Percentiles rank a stretch among this genome's conserved stretches.
Evolutionary conservation across 169 alveolate species (phyloP).

Genomic region (Plasmodium gaboni): DNA sequence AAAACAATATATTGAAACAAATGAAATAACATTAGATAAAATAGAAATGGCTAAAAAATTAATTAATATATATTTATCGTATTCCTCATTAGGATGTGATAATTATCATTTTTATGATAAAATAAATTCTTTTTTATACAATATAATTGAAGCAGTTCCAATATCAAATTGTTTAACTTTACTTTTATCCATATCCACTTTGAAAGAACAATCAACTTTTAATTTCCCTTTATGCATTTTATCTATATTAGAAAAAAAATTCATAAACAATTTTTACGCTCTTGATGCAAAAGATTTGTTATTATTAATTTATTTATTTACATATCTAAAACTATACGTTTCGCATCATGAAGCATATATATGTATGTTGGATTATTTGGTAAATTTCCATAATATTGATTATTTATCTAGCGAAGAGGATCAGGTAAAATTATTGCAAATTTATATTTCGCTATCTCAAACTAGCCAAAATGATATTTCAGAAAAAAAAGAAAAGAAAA

Average conservation of each 20-base stretch:
- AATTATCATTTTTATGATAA: slow-evolving; percentile 61
- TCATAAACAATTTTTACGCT: slow-evolving; percentile 33
- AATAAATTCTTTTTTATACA: slow-evolving; percentile 38
- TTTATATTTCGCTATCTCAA: slow-evolving; percentile 30
- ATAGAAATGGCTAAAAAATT: slow-evolving; percentile 46
- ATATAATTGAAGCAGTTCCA: slow-evolving; percentile 16
- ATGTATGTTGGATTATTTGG: slow-evolving; percentile 42
- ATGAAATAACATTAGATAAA: background rate
- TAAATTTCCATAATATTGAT: slow-evolving; percentile 14
- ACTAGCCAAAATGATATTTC: background rate
- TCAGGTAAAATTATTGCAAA: slow-evolving; percentile 47
- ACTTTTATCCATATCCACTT: slow-evolving; percentile 30
- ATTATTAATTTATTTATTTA: slow-evolving; percentile 46
- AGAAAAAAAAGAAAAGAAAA: background rate
- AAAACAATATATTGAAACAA: background rate
- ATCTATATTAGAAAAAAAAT: slow-evolving; percentile 48
- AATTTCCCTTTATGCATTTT: slow-evolving; percentile 68
- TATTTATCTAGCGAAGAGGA: slow-evolving; percentile 8
- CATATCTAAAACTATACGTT: slow-evolving; percentile 41
- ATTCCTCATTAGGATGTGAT: slow-evolving; percentile 31
- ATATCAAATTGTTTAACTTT: slow-evolving; percentile 38
- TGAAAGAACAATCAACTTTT: slow-evolving; percentile 32
- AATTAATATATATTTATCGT: slow-evolving; percentile 57
- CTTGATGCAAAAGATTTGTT: slow-evolving; percentile 50
- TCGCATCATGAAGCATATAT: slow-evolving; percentile 21